Conservation (phyloP, 768 basidiomycete genomes). For the Suillus clintonianus region DNA sequence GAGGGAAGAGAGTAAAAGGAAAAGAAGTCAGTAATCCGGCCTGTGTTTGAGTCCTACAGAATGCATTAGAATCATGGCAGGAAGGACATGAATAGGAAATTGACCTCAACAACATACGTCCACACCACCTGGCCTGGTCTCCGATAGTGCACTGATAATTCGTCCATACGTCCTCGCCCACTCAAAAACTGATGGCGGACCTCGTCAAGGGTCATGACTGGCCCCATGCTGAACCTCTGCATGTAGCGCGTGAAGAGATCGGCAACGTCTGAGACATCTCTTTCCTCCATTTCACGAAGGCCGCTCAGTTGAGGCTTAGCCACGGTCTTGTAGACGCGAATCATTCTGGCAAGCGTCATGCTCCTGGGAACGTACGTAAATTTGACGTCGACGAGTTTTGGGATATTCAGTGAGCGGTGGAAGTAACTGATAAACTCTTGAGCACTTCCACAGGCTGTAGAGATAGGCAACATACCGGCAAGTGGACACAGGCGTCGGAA, state of each 20-base stretch:
- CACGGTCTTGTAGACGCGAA: constrained; percentile 71
- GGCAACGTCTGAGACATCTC: constrained; percentile 70
- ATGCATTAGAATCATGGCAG: constrained; percentile 3
- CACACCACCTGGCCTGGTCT: constrained; percentile 87
- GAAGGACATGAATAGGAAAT: constrained; percentile 11
- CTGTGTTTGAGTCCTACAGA: constrained; percentile 73
- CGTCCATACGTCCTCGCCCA: constrained; percentile 64
- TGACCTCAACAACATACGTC: constrained; percentile 94
- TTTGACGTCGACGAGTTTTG: constrained; percentile 86
- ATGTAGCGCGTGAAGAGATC: constrained; percentile 78
- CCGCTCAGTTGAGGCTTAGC: constrained; percentile 54
- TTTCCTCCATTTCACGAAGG: constrained; percentile 85
- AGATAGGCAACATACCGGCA: constrained; percentile 56
- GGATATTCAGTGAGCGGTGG: constrained; percentile 89
- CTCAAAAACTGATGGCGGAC: constrained; percentile 85
- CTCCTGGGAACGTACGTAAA: constrained; percentile 88
- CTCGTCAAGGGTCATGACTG: constrained; percentile 75
- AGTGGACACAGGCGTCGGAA: constrained; percentile 91
- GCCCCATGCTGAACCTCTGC: constrained; percentile 82
- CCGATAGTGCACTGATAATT: constrained; percentile 35
- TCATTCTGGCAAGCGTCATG: constrained; percentile 91
- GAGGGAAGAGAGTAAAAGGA: constrained; percentile 98
- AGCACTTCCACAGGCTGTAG: constrained; percentile 3
- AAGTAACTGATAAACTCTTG: constrained; percentile 60
- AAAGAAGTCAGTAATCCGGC: constrained; percentile 91